Evolutionary conservation across 306 rosid species (phyloP), one percentile per base, ranked within the genome.

Genomic region (Fagus crenata): DNA sequence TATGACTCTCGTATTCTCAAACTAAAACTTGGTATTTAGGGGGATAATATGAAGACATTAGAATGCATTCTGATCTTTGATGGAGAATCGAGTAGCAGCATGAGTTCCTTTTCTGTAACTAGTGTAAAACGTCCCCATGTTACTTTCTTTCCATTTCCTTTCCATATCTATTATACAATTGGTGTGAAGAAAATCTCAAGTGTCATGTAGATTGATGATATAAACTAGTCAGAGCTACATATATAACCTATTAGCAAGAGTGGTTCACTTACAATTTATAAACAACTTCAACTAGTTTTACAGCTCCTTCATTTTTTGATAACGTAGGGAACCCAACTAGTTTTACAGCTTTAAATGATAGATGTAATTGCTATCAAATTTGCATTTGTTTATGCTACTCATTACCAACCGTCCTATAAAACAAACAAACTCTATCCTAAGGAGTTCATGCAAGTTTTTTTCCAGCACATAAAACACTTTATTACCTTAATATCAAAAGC

Each of bases 121-220:
- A 46, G 51, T 46, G 11, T 33, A 33, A 11, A 33, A 61, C 6
- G n/a, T 9, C 68, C 8, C 68, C 13, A 32, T 17, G 32, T 32
- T 61, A 35, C 22, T 35, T 9, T 61, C 68, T 61, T 35, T 61
- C 42, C 68, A 61, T 61, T 14, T 35, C 11, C 33, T 61, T 61
- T 61, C 68, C 42, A 33, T 36, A 35, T 63, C 18, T 33, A 35
- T 35, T 4, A 63, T 28, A 39, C 22, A 12, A 63, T 35, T 8
- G 69, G 69, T 14, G 69, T 63, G 43, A 13, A 63, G 69, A 63
- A 35, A 36, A 63, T 3, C 18, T 63, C 69, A 63, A 14, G 40
- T 42, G 1, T 63, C 42, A 35, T 22, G 28, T 2, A 7, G n/a
- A 32, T 4, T 9, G 67, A 37, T 15, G 46, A 39, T 39, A 65